Evolutionary conservation across 2,329 filamentous ascomycete genomes (phyloP), one percentile per base, ranked within the genome.

Genomic region (Phoma sp.): DNA sequence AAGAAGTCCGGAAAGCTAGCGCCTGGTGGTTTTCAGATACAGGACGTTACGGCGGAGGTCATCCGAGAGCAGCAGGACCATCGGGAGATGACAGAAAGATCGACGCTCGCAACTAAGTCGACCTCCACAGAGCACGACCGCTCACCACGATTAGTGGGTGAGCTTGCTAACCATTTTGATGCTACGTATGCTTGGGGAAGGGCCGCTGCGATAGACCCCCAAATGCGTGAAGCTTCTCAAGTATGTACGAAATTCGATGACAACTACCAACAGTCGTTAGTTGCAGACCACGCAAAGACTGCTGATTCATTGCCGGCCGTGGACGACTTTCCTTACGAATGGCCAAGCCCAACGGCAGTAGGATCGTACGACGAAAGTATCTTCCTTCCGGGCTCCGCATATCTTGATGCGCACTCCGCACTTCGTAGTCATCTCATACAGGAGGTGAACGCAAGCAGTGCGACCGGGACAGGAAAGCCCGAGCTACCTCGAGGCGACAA

Each of bases 391-490:
- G 58, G 60, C 27, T 64, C 62, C 9, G 55, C 60, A 21, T 63
- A 66, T 19, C 49, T 61, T 13, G 58, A 66, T 17, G 51, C 60
- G 2, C 62, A 66, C 40, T 57, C 57, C 8, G 62, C 57, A 2
- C 49, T 66, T 6, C 58, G 60, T 10, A 63, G n/a, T 10, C 59
- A 64, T 27, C 55, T 65, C 13, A 54, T 62, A 13, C 44, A 65
- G 13, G 58, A 61, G 22, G 57, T 58, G 6, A 55, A 7, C 22
- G 36, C 12, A 43, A 50, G 15, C 38, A 64, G 13, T 55, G 55
- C 2, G 32, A 54, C 79, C 13, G 3, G 36, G 9, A 13, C 22
- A 19, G 12, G 36, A 7, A 22, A 19, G 21, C 36, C 36, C 7
- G 36, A 39, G 21, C n/a, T 39, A 19, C 17, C 21, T 19, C 36